Evolutionary conservation across 176 grass and related monocot species (phyloP).

Genomic region (Phoenix roebelenii): DNA sequence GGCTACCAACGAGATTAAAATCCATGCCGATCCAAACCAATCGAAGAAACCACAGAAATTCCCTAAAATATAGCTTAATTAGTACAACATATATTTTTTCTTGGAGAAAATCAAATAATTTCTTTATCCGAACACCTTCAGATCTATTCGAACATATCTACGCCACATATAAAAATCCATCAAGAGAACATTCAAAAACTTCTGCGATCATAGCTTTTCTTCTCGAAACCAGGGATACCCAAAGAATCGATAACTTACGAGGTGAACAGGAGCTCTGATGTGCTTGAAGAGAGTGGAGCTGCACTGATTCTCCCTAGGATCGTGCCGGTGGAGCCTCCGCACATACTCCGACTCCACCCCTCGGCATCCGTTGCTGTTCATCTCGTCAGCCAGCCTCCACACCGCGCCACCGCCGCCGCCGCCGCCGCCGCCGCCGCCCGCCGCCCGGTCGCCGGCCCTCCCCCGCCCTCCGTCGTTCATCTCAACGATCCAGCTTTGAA

Average conservation of each 20-base stretch:
- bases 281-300: constrained; percentile 16
- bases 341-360: constrained; percentile 7
- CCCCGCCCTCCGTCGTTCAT: constrained; percentile 4
- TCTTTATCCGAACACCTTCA: no score
- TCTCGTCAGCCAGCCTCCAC: constrained; percentile 16
- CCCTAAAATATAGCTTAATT: no score
- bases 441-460: not conserved
- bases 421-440: not conserved
- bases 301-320: constrained; percentile 20
- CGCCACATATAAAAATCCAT: no score
- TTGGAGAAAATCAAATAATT: no score
- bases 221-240: no score
- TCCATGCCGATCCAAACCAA: no score
- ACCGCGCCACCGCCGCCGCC: not conserved
- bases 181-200: no score
- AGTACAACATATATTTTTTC: no score
- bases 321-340: constrained; percentile 4
- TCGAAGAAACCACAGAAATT: no score
- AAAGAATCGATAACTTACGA: not conserved
- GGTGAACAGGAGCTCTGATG: constrained; percentile 16
- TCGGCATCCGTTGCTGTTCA: not conserved
- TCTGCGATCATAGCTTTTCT: no score
- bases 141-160: no score
- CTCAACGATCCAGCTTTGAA: not conserved
- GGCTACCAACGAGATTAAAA: no score